Evolutionary conservation across 352 stramenopile species (phyloP), one percentile per base, ranked within the genome.

Genomic region (Pythium chondricola): DNA sequence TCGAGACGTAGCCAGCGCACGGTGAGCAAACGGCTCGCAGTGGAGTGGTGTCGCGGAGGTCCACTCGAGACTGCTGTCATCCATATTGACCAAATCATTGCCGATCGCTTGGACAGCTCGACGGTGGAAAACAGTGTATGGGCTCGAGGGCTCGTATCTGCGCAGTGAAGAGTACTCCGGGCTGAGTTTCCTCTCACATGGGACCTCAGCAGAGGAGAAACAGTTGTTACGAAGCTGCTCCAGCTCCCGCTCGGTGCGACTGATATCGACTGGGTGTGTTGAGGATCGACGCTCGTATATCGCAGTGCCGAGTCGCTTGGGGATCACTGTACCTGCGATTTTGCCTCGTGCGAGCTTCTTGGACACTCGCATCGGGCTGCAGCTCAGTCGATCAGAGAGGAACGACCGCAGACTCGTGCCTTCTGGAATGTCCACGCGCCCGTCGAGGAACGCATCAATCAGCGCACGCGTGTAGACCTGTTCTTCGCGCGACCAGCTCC

Each of bases 381-480:
- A 66, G 22, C 43, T 41, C 8, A 66, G 54, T 22, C 57, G 63
- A 11, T 58, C 27, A 9, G 58, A 26, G 20, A 66, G 39, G 20
- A 56, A 63, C 8, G 29, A 24, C 2, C 58, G 52, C 16, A 63
- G 51, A 21, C 52, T 60, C 26, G 48, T 53, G 18, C 58, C 58
- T 6, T 41, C 17, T 9, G 36, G 22, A 6, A 59, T 22, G 32
- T 40, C 40, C 22, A 66, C 44, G 13, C 39, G 14, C 8, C 48
- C 54, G 17, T 26, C 30, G 16, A 52, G 17, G 52, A 66, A 66
- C 4, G n/a, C 37, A 8, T 66, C 16, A 25, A 63, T 48, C 22
- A 66, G 35, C 22, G 43, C 54, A 9, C 48, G 33, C 21, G 58
- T 35, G 36, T 83, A 93, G 32, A 88, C 69, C 63, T 93, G 69